Percentiles rank a stretch among this genome's conserved stretches.
These are phyloP conservation scores for Diaporthe citriasiana DNA, from an alignment of 2,329 filamentous ascomycete genomes.

Conservation along the genomic window DNA sequence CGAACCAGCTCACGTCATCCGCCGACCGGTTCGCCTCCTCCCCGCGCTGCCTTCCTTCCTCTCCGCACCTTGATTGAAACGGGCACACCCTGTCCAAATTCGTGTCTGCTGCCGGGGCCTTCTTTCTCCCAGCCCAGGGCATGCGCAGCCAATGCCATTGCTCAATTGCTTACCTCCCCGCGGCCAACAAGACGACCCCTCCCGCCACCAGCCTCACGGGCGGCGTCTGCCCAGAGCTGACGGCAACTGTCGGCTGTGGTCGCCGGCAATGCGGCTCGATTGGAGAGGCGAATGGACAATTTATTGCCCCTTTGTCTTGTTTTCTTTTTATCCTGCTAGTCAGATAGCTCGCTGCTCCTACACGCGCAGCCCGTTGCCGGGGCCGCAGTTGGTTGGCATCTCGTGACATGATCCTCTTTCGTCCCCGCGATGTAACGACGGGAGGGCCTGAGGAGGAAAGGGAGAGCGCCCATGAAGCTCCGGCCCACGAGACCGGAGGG, in stretches of 20 bases:
- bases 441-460: background rate
- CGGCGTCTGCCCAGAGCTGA: constrained; percentile 19
- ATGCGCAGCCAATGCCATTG: constrained; percentile 13
- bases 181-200: background rate
- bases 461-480: constrained; percentile 6
- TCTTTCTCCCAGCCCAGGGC: background rate
- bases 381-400: constrained; percentile 12
- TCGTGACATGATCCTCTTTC: constrained; percentile 19
- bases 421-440: constrained; percentile 25
- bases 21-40: constrained; percentile 23
- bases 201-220: constrained; percentile 18
- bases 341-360: background rate
- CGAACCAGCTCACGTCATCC: constrained; percentile 31
- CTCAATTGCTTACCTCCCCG: background rate
- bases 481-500: constrained; percentile 5
- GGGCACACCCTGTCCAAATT: constrained; percentile 12
- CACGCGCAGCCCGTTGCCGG: background rate
- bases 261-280: constrained; percentile 6
- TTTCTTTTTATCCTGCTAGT: background rate
- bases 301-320: background rate
- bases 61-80: constrained; percentile 29
- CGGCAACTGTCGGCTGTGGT: constrained; percentile 6
- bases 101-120: background rate
- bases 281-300: background rate
- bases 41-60: constrained; percentile 12